These are phyloP conservation scores for Ophiosphaerella herpotricha DNA, from an alignment of 2,329 filamentous ascomycete genomes.

Conservation along the genomic window DNA sequence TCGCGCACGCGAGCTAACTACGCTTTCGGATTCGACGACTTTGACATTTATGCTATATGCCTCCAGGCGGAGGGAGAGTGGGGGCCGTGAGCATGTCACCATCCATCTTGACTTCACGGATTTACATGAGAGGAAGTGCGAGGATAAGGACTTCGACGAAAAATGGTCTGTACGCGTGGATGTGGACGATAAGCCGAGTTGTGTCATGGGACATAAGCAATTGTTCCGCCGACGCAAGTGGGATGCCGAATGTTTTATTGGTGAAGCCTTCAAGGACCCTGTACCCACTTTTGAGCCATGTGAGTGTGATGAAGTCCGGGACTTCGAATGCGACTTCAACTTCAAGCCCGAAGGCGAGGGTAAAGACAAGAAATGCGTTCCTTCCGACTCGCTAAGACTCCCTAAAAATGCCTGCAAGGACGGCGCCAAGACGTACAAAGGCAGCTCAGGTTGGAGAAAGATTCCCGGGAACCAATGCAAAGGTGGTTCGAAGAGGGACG, in stretches of 20 bases:
- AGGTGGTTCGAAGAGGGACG: constrained; percentile 49
- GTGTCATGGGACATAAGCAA: constrained; percentile 95
- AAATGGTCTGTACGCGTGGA: constrained; percentile 82
- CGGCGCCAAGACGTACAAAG: constrained; percentile 74
- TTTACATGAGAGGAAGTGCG: constrained; percentile 79
- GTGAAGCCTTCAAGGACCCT: constrained; percentile 81
- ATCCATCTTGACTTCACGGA: constrained; percentile 83
- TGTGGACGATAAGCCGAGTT: constrained; percentile 78
- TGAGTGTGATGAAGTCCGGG: constrained; percentile 72
- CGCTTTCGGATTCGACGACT: constrained; percentile 89
- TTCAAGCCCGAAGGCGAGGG: constrained; percentile 61
- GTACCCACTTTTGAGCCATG: constrained; percentile 72
- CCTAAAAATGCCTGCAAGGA: constrained; percentile 77
- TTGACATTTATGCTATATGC: constrained; percentile 86
- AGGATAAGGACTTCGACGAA: constrained; percentile 76
- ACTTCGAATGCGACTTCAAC: constrained; percentile 98
- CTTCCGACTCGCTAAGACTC: constrained; percentile 63
- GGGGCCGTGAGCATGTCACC: constrained; percentile 63
- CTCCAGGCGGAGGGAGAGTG: constrained; percentile 46
- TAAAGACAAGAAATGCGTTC: constrained; percentile 69
- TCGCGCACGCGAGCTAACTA: constrained; percentile 75
- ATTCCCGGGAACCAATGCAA: constrained; percentile 70
- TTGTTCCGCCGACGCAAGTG: constrained; percentile 84
- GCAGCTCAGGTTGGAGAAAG: constrained; percentile 86
- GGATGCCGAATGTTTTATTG: constrained; percentile 85